Evolutionary conservation across 2,329 filamentous ascomycete genomes (phyloP), one percentile per base, ranked within the genome.

Genomic region (Immersiporthe knoxdaviesiana): DNA sequence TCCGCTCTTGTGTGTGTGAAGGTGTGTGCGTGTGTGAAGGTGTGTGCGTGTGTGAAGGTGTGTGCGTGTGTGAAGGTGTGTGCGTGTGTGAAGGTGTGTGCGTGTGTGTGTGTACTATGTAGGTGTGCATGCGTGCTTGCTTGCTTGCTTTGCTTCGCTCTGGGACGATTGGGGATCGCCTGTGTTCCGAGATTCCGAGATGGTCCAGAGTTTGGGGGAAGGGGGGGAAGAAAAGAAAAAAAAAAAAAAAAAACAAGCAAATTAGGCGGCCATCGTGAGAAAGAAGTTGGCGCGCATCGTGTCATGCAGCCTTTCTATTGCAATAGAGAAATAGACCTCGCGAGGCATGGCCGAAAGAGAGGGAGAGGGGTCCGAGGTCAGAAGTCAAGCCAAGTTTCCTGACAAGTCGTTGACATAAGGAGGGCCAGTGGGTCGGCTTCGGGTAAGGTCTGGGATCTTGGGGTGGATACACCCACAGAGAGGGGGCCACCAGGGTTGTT

Each of bases 321-420:
- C 56, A 52, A 69, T 39, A 59, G 54, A n/a, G n/a, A n/a, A n/a
- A n/a, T n/a, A n/a, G 54, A 60, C 52, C 56, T 63, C 50, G 30
- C 44, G n/a, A 67, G 47, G 56, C 35, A 69, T 52, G 47, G 60
- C 54, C 39, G 50, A 50, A 54, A n/a, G n/a, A n/a, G n/a, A n/a
- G n/a, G n/a, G n/a, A n/a, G 50, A 39, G 52, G 68, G 41, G 39
- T 66, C 58, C 59, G 50, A 24, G 39, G 14, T 21, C 47, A 67
- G 47, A 59, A 59, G 52, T 60, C 41, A 59, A 67, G 68, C 52
- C 58, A 21, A 66, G 52, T 64, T n/a, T n/a, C 59, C 52, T 65
- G 62, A 56, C 52, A 56, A 56, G 52, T 30, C 24, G 52, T 56
- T 67, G 52, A 35, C 32, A 39, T 30, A 35, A 65, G 37, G 52